A percentile compares a stretch with the other conserved stretches of the same genome.
These are phyloP conservation scores for Nakazawaea ernobii DNA, from an alignment of 805 yeast genomes.

Conservation along the genomic window DNA sequence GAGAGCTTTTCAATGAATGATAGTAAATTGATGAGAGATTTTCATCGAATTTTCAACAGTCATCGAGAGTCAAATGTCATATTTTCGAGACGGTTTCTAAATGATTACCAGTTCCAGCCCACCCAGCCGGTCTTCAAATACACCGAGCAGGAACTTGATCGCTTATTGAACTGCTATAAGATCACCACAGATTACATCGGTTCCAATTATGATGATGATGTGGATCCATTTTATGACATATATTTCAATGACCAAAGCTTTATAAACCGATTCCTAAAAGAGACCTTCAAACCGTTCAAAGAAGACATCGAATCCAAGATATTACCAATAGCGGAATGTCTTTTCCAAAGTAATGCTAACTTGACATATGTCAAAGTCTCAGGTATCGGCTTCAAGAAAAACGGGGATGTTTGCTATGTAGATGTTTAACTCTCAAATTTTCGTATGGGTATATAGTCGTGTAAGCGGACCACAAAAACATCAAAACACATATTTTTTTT, in stretches of 20 bases:
- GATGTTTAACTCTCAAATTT: conserved; percentile 7
- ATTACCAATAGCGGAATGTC: conserved; percentile 4
- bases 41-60: conserved; percentile 7
- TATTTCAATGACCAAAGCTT: conserved; percentile 9
- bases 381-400: conserved; percentile 10
- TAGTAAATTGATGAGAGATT: conserved; percentile 8
- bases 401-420: background rate
- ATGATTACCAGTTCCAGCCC: conserved; percentile 11
- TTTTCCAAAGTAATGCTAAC: background rate
- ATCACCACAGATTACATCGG: conserved; percentile 6
- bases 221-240: conserved; percentile 8
- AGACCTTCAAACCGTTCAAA: conserved; percentile 10
- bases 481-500: no score
- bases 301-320: conserved; percentile 10
- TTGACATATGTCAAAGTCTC: conserved; percentile 9
- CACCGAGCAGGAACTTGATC: conserved; percentile 3
- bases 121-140: conserved; percentile 10
- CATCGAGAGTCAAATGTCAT: conserved; percentile 10
- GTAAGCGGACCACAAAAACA: background rate
- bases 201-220: conserved; percentile 3
- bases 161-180: conserved; percentile 4
- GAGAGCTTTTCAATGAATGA: conserved; percentile 9
- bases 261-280: conserved; percentile 6
- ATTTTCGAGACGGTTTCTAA: conserved; percentile 8
- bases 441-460: background rate